Base-by-base conservation (phyloP, 2,329 filamentous ascomycete species). In the Trichoderma sp. region DNA sequence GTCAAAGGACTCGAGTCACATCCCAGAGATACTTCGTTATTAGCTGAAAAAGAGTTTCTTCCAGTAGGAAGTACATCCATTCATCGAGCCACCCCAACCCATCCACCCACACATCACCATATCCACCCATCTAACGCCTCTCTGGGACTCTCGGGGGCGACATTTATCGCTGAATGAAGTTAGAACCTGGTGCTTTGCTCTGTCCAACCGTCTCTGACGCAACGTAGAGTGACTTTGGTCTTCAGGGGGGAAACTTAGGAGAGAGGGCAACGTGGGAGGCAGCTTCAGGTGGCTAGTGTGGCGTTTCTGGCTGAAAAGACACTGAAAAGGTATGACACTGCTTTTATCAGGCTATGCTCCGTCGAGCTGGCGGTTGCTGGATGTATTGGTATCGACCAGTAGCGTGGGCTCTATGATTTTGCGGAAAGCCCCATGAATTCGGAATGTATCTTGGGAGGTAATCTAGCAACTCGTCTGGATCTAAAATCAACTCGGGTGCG, bases 31-130 rank as follows among this genome's bases (percentile, higher is more conserved):
- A 47, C 30, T 21, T n/a, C 2, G n/a, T 34, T 12, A 36, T 26
- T 62, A 62, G 57, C 67, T 70, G 67, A 53, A 62, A 62, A 61
- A 53, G 57, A 62, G 67, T 70, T 70, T 70, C 43, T 4, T n/a
- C 28, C 57, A 30, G 47, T 53, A 53, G n/a, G 11, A 53, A 53
- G 28, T 58, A 26, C 53, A 47, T 24, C 26, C 65, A 43, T 57
- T n/a, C 61, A 64, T 64, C 61, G 34, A 53, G 34, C 30, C 57
- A 60, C 57, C 57, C 57, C 57, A 15, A 36, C 11, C 30, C 43
- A 34, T 56, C 30, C 43, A 56, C 21, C 28, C 63, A 51, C n/a
- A 7, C 24, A 30, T 51, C 36, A 5, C 66, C 26, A 60, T 30
- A 60, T 69, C 66, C 66, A 70, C 67, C 57, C 57, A 15, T 61